Evolutionary conservation across 2,329 filamentous ascomycete species (phyloP).

Genomic region (Annulohypoxylon truncatum): DNA sequence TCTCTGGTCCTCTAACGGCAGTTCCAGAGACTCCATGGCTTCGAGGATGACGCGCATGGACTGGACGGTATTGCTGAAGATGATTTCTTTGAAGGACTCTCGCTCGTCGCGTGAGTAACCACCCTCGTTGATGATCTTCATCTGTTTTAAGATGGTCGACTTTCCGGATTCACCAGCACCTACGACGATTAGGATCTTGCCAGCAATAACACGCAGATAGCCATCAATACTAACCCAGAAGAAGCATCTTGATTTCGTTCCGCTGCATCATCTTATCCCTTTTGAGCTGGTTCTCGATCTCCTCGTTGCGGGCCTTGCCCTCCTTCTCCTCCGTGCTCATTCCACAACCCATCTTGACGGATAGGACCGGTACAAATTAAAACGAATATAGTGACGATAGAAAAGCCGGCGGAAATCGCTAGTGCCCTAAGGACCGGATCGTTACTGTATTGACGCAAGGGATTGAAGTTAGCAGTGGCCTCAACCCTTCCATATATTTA

Average conservation of each 20-base stretch:
- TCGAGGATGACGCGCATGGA: slow-evolving; percentile 77
- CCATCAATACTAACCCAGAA: slow-evolving; percentile 78
- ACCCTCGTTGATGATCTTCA: slow-evolving; percentile 99
- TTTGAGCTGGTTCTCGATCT: slow-evolving; percentile 99
- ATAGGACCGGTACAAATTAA: slow-evolving; percentile 32
- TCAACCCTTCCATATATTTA: background rate
- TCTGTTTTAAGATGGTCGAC: slow-evolving; percentile 94
- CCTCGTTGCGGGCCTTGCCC: slow-evolving; percentile 99
- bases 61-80: slow-evolving; percentile 77
- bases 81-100: slow-evolving; percentile 77
- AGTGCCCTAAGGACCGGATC: slow-evolving; percentile 9
- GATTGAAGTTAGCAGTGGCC: slow-evolving; percentile 13
- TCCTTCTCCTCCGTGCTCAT: slow-evolving; percentile 99
- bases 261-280: slow-evolving; percentile 98
- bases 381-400: slow-evolving; percentile 20
- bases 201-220: background rate
- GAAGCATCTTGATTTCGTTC: slow-evolving; percentile 99
- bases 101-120: slow-evolving; percentile 93
- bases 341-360: slow-evolving; percentile 94
- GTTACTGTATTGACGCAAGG: slow-evolving; percentile 17
- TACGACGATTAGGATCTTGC: slow-evolving; percentile 54
- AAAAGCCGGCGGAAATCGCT: slow-evolving; percentile 20
- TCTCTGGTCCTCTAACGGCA: slow-evolving; percentile 89
- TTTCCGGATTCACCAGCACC: slow-evolving; percentile 98
- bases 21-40: slow-evolving; percentile 75